Base-by-base conservation (phyloP, 768 basidiomycete genomes). In the Boletus tomentosulus region DNA sequence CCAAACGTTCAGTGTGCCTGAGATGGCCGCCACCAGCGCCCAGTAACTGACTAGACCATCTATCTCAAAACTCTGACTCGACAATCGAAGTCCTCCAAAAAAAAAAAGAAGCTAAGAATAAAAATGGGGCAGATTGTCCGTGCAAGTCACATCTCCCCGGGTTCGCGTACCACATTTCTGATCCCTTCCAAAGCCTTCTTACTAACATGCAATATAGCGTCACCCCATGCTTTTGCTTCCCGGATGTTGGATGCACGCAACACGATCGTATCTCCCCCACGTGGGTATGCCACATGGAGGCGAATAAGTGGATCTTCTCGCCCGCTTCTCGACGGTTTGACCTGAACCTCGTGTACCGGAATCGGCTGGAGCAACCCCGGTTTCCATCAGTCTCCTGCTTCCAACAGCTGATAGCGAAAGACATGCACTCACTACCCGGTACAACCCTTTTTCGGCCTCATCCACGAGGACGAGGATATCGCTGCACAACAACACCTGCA, bases 391-490 rank as follows among this genome's bases (percentile, higher is more conserved):
- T 25, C 27, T 30, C 9, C 35, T 30, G 10, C 22, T 5, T 27
- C 15, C 19, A 19, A 19, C 24, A 12, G 9, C 47, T 4, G 15
- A 37, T 10, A 8, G 12, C 33, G 9, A 1, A 19, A 33, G 3
- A 12, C 6, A 16, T 34, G 15, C 13, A 15, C 84, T 61, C 50
- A 93, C 93, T 83, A 93, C 88, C 37, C 89, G 82, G 69, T 95
- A 95, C 13, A 96, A 65, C 12, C 82, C 84, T 56, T 79, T 83
- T 27, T 80, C 80, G 1, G 70, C 68, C 31, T 84, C 85, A 59
- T 94, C 91, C 19, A 92, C 86, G 53, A 98, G 75, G 3, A 98
- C 84, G 45, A 98, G 68, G 39, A 96, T 88, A 64, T 98, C 96
- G 63, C 81, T 96, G 63, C 94, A 98, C 57, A 98, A 69, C 69